Evolutionary conservation across 805 yeast genomes (phyloP).

Genomic region (Myxozyma lipomycoides): DNA sequence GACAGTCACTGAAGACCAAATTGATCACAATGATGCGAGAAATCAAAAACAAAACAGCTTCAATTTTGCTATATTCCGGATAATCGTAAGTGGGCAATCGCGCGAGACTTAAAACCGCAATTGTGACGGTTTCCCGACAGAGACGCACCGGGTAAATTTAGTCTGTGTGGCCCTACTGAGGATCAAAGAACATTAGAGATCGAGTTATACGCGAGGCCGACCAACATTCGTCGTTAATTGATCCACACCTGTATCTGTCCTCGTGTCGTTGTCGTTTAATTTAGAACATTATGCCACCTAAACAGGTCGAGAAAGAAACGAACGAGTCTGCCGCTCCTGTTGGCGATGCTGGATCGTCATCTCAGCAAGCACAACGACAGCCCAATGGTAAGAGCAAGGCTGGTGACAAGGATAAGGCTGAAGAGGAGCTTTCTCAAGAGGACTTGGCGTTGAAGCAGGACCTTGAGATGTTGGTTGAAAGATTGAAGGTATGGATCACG

Average conservation of each 20-base stretch:
- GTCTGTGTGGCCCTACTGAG: neutral
- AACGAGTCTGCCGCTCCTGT: neutral
- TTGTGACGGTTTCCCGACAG: neutral
- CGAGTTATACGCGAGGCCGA: neutral
- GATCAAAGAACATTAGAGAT: neutral
- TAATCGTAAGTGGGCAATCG: neutral
- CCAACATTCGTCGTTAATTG: no score
- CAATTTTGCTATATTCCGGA: no score
- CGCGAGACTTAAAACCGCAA: neutral
- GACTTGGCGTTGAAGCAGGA: conserved; percentile 84
- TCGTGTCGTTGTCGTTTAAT: neutral
- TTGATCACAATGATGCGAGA: no score
- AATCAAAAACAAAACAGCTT: no score
- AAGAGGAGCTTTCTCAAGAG: conserved; percentile 66
- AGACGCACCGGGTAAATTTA: no score
- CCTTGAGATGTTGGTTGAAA: conserved; percentile 80
- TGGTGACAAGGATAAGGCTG: conserved; percentile 16
- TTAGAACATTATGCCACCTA: neutral
- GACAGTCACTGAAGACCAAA: no score
- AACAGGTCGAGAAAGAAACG: neutral
- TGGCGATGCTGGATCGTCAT: neutral
- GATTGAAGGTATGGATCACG: conserved; percentile 48
- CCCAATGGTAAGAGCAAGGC: conserved; percentile 6
- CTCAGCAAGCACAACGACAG: neutral
- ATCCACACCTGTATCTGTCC: no score